These are phyloP conservation scores for Kodamaea kaohsiungensis DNA, from an alignment of 805 yeast species.

Conservation along the genomic window DNA sequence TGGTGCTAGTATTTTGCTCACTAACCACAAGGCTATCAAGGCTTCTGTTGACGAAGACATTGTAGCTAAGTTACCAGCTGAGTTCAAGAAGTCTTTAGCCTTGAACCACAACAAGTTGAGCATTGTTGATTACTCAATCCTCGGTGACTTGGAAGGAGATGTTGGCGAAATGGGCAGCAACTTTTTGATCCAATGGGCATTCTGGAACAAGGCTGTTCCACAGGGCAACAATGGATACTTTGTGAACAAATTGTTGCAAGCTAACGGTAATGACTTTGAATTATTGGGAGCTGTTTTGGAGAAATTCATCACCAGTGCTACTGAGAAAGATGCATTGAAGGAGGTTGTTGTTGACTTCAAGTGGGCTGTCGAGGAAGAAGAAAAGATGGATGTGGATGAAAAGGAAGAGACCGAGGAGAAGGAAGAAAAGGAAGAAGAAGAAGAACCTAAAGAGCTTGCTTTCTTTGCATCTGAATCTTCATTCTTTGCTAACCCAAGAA, in stretches of 20 bases:
- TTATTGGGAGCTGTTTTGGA: slow-evolving; percentile 70
- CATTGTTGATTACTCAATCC: slow-evolving; percentile 59
- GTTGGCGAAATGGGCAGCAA: slow-evolving; percentile 26
- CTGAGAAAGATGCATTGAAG: slow-evolving; percentile 44
- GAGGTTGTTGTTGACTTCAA: slow-evolving; percentile 33
- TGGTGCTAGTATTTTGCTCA: slow-evolving; percentile 54
- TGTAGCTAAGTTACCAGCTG: slow-evolving; percentile 53
- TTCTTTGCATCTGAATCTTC: slow-evolving; percentile 63
- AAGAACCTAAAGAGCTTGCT: slow-evolving; percentile 39
- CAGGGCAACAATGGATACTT: slow-evolving; percentile 56
- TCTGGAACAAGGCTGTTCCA: slow-evolving; percentile 74
- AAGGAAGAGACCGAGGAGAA: slow-evolving; percentile 18
- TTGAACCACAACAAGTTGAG: slow-evolving; percentile 53
- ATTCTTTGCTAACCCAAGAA: slow-evolving; percentile 60
- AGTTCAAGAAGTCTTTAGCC: slow-evolving; percentile 53
- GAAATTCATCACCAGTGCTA: slow-evolving; percentile 60
- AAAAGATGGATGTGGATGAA: slow-evolving; percentile 29
- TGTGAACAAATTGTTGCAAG: slow-evolving; percentile 75
- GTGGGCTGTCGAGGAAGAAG: slow-evolving; percentile 38
- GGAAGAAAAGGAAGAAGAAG: slow-evolving; percentile 21
- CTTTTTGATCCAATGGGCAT: slow-evolving; percentile 75
- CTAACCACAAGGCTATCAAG: slow-evolving; percentile 35
- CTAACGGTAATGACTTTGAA: slow-evolving; percentile 82
- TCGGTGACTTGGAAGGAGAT: slow-evolving; percentile 61
- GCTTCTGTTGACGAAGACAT: slow-evolving; percentile 47